Base-by-base conservation (phyloP, 2,329 filamentous ascomycete species). In the Xylaria digitata region DNA sequence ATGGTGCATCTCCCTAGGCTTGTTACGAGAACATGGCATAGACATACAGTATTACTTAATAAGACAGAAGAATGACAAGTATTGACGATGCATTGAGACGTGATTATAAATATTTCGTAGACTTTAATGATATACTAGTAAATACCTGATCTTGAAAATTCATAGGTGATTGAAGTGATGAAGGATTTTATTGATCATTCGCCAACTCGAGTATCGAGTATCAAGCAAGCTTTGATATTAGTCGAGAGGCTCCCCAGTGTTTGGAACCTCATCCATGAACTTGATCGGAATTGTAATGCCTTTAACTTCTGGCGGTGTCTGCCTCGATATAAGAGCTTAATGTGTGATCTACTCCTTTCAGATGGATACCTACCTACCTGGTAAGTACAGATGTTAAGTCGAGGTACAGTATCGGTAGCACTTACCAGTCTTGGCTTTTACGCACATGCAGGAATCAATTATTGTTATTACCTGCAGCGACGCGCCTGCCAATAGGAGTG, bases 11-110 rank as follows among this genome's bases (percentile, higher is more conserved):
- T 43, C 57, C 43, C 19, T 11, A 32, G 61, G 61, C 54, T 45
- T 57, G 54, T 68, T 61, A 68, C 19, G 67, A 67, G 58, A 23
- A 62, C 45, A 70, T 52, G 68, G 57, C 57, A 65, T 65, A 69
- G 61, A 67, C 37, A 52, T 62, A 69, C 49, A 67, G 15, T 61
- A 69, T 50, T 67, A 67, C 34, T 30, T 69, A 67, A 63, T 69
- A 60, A 43, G n/a, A 55, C 2, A 46, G 45, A 54, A 19, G 40
- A 26, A 63, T 30, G 60, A 49, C 30, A 52, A 58, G 8, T 2
- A 57, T 49, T 3, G 34, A 37, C 34, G 6, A 13, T 37, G 11
- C 8, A 1, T 40, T 15, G n/a, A 49, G 42, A 19, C 5, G 11
- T 37, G n/a, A 43, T 26, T 52, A 32, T 43, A n/a, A 53, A n/a